Percentiles rank a stretch among this genome's conserved stretches.
Evolutionary conservation across 768 basidiomycete species (phyloP).

Genomic region (Artomyces pyxidatus): DNA sequence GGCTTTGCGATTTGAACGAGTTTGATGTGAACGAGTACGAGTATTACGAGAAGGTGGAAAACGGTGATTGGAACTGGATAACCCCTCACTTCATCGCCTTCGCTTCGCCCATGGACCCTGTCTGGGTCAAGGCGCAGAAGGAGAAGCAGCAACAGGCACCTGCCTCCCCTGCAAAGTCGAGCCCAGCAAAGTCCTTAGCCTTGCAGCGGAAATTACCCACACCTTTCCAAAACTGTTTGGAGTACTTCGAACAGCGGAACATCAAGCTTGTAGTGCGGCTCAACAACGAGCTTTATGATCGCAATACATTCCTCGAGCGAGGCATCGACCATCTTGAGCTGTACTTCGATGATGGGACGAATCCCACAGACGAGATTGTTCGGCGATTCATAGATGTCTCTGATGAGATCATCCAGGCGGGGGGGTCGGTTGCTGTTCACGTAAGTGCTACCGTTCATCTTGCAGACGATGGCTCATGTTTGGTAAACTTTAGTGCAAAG

Average conservation of each 20-base stretch:
- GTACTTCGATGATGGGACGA: constrained; percentile 97
- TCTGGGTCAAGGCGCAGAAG: constrained; percentile 72
- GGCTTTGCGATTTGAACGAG: constrained; percentile 88
- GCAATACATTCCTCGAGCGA: constrained; percentile 67
- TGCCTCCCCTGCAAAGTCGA: constrained; percentile 17
- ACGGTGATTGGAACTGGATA: constrained; percentile 95
- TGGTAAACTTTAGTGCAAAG: constrained; percentile 65
- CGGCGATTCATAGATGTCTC: constrained; percentile 83
- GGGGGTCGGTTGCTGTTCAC: constrained; percentile 84
- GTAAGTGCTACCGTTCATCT: constrained; percentile 36
- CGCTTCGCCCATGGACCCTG: constrained; percentile 79
- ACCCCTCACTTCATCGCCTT: constrained; percentile 91
- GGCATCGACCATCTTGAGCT: constrained; percentile 88
- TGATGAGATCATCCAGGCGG: constrained; percentile 66
- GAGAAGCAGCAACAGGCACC: constrained; percentile 40
- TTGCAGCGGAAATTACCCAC: constrained; percentile 71
- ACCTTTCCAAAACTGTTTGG: constrained; percentile 84
- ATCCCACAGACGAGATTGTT: constrained; percentile 93
- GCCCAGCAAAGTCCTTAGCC: constrained; percentile 37
- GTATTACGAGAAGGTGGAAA: constrained; percentile 91
- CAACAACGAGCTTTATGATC: constrained; percentile 90
- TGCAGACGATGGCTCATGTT: neutral
- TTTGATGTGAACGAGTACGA: constrained; percentile 93
- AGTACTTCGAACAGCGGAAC: constrained; percentile 83
- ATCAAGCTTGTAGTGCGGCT: constrained; percentile 90